phyloP scores from a whole-genome alignment of 306 rosid species.

The Prunus mira region DNA sequence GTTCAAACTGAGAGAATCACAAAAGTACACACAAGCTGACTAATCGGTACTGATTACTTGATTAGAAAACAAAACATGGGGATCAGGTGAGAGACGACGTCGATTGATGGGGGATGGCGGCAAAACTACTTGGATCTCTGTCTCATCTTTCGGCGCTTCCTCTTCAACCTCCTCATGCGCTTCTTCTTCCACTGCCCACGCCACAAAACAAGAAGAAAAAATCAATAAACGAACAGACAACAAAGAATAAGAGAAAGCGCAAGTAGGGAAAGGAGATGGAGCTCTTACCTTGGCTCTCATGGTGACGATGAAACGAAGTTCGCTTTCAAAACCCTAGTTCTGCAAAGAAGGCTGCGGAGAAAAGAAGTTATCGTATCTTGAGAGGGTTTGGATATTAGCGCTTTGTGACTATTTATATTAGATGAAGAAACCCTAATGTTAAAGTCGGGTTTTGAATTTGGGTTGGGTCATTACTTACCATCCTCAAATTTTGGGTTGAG shows the following conservation, averaged over 20 bases:
- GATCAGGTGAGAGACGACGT: neutral
- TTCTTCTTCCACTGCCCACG: slow-evolving; percentile 78
- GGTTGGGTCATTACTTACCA: neutral
- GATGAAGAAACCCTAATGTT: slow-evolving; percentile 18
- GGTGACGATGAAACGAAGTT: slow-evolving; percentile 7
- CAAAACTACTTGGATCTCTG: slow-evolving; percentile 81
- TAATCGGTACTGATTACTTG: slow-evolving; percentile 18
- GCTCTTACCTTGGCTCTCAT: slow-evolving; percentile 69
- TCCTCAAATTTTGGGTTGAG: neutral
- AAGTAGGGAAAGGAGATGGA: neutral
- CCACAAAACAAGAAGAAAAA: neutral
- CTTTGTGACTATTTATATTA: slow-evolving; percentile 17
- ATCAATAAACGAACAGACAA: neutral
- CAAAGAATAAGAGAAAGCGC: neutral
- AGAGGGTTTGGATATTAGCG: neutral
- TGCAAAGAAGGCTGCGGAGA: neutral
- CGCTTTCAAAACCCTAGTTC: slow-evolving; percentile 17
- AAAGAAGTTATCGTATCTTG: neutral
- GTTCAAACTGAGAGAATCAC: slow-evolving; percentile 16
- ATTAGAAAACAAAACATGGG: neutral
- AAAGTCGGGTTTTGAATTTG: neutral
- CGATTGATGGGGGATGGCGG: neutral
- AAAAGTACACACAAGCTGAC: slow-evolving; percentile 3
- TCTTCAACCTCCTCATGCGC: slow-evolving; percentile 88
- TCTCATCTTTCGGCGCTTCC: slow-evolving; percentile 93